phyloP scores from a whole-genome alignment of 2,329 filamentous ascomycete genomes.

The Hyphodiscus sp. region DNA sequence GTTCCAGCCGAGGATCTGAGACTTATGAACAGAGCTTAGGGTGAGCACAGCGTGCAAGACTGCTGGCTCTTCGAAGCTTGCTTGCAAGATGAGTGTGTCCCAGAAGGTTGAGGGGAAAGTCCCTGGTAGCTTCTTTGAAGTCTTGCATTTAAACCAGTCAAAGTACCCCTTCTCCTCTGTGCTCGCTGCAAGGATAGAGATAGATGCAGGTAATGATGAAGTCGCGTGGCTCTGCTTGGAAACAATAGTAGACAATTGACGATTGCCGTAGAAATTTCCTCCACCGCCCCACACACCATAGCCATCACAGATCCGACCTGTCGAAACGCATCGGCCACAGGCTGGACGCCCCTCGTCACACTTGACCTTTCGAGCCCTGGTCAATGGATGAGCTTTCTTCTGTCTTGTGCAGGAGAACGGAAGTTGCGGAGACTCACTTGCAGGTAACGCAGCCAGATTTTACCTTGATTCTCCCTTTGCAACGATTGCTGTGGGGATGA shows the following conservation, averaged over 20 bases:
- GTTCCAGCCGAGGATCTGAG: constrained; percentile 20
- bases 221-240: not conserved
- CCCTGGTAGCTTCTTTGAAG: constrained; percentile 37
- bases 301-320: constrained; percentile 20
- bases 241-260: too few relatives aligned
- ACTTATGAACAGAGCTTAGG: constrained; percentile 37
- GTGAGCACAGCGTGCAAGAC: constrained; percentile 35
- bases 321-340: constrained; percentile 18
- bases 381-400: not conserved
- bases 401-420: too few relatives aligned
- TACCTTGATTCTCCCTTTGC: too few relatives aligned
- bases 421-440: too few relatives aligned
- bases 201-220: not conserved
- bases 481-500: too few relatives aligned
- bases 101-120: constrained; percentile 32
- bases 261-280: constrained; percentile 8
- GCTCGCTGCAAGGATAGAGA: constrained; percentile 35
- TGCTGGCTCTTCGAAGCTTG: constrained; percentile 28
- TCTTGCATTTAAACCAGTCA: constrained; percentile 45
- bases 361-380: constrained; percentile 17
- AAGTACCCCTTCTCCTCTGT: constrained; percentile 31
- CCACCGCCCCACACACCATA: constrained; percentile 31
- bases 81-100: constrained; percentile 32
- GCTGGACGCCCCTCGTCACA: constrained; percentile 21
- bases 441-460: too few relatives aligned